These are phyloP conservation scores for Fusarium sambucinum DNA, from an alignment of 2,329 filamentous ascomycete species.

Conservation along the genomic window DNA sequence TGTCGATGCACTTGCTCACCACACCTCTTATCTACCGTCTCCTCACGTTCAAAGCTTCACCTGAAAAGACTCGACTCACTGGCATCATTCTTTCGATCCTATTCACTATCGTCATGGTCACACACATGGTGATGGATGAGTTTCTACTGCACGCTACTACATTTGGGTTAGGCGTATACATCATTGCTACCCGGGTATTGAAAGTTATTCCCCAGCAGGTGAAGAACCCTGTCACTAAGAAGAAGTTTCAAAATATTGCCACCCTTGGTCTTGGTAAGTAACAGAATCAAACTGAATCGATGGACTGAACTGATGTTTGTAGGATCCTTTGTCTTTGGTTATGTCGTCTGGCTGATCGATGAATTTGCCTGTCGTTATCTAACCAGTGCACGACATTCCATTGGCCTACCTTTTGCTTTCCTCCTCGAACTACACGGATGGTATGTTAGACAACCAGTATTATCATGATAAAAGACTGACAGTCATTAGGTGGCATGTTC, in stretches of 20 bases:
- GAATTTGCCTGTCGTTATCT: constrained; percentile 51
- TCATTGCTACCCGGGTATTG: constrained; percentile 51
- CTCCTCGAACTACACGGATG: constrained; percentile 58
- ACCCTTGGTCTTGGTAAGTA: constrained; percentile 38
- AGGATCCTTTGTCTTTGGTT: constrained; percentile 55
- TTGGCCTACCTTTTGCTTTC: constrained; percentile 55
- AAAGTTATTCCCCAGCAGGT: constrained; percentile 52
- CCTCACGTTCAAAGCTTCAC: constrained; percentile 51
- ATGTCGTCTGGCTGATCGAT: constrained; percentile 56
- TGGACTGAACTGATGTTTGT: neutral
- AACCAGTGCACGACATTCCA: constrained; percentile 42
- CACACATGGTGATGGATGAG: constrained; percentile 59
- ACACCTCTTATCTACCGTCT: constrained; percentile 58
- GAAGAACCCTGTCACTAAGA: constrained; percentile 42
- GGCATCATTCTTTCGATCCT: constrained; percentile 40
- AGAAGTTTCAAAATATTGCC: constrained; percentile 37
- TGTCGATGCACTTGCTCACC: constrained; percentile 57
- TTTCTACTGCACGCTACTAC: constrained; percentile 55
- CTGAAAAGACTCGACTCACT: constrained; percentile 42
- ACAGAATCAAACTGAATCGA: accelerated
- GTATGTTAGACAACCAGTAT: constrained; percentile 39
- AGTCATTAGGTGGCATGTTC: constrained; percentile 55
- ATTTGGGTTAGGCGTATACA: constrained; percentile 52
- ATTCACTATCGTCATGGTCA: constrained; percentile 54
- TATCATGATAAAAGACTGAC: neutral